phyloP scores from a whole-genome alignment of 2,329 filamentous ascomycete genomes.

The Arthrobotrys sphaeroides region DNA sequence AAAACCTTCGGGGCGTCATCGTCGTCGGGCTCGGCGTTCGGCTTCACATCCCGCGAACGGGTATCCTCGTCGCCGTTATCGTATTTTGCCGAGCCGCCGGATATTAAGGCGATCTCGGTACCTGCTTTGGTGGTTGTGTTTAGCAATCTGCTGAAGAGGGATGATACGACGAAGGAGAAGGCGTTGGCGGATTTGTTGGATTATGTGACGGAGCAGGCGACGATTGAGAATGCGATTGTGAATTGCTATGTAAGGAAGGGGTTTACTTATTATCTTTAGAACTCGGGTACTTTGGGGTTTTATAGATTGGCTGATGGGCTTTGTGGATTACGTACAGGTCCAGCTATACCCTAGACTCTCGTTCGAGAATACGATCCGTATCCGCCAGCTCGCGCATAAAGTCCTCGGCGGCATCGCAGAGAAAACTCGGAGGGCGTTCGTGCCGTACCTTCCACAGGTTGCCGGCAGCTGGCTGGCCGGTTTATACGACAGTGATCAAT shows the following conservation, averaged over 20 bases:
- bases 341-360: constrained; percentile 87
- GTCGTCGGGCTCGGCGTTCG: constrained; percentile 41
- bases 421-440: constrained; percentile 79
- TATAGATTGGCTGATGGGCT: neutral
- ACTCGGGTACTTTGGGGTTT: neutral
- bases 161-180: constrained; percentile 88
- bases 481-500: constrained; percentile 83
- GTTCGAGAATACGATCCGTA: constrained; percentile 86
- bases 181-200: constrained; percentile 85
- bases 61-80: constrained; percentile 73
- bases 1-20: constrained; percentile 1
- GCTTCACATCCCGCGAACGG: constrained; percentile 45
- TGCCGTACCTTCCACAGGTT: constrained; percentile 77
- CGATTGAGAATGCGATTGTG: constrained; percentile 74
- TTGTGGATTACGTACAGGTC: constrained; percentile 69
- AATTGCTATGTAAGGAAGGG: constrained; percentile 39
- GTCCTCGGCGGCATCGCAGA: constrained; percentile 73
- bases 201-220: constrained; percentile 67
- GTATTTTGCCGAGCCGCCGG: constrained; percentile 85
- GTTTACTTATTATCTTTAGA: constrained; percentile 30
- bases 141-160: constrained; percentile 92
- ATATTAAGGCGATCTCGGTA: constrained; percentile 79
- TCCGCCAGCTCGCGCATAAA: constrained; percentile 84
- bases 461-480: constrained; percentile 92
- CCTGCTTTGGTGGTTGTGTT: constrained; percentile 86